Evolutionary conservation across 1,284 basidiomycete genomes (phyloP).

Genomic region (Ceratobasidium sp.): DNA sequence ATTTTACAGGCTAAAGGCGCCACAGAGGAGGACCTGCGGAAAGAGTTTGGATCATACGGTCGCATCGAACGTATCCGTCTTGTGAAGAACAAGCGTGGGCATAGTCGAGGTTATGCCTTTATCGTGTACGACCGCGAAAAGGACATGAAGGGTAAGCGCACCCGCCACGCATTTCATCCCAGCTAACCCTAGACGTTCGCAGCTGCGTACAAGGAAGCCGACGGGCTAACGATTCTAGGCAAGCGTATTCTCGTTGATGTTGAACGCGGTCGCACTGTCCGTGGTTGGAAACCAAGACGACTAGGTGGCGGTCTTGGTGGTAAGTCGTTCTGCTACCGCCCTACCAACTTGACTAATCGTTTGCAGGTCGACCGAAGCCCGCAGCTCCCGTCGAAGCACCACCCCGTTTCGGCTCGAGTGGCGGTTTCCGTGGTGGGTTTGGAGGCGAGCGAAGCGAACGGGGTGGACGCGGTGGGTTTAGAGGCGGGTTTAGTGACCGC

Average conservation of each 20-base stretch:
- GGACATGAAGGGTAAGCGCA: constrained; percentile 93
- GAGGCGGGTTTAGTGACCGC: constrained; percentile 50
- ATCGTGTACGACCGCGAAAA: constrained; percentile 97
- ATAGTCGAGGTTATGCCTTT: constrained; percentile 94
- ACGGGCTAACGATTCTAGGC: constrained; percentile 94
- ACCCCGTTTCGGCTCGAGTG: constrained; percentile 49
- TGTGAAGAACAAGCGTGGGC: constrained; percentile 88
- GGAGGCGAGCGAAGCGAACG: constrained; percentile 48
- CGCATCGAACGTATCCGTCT: constrained; percentile 92
- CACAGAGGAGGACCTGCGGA: constrained; percentile 89
- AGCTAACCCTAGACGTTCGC: constrained; percentile 24
- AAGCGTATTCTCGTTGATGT: constrained; percentile 97
- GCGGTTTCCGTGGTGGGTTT: constrained; percentile 55
- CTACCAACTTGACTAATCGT: not conserved
- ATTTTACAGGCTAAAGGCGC: constrained; percentile 77
- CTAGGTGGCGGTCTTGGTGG: constrained; percentile 91
- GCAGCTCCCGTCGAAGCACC: constrained; percentile 62
- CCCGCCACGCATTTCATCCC: not conserved
- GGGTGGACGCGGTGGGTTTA: constrained; percentile 50
- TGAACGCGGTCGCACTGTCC: constrained; percentile 96
- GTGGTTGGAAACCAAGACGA: constrained; percentile 97
- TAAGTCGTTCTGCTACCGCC: not conserved
- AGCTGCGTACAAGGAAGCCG: constrained; percentile 99
- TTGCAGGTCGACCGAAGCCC: constrained; percentile 84
- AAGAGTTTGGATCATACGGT: constrained; percentile 96